Conservation (phyloP, 164 flowering plant species). For the Stephania cephalantha region DNA sequence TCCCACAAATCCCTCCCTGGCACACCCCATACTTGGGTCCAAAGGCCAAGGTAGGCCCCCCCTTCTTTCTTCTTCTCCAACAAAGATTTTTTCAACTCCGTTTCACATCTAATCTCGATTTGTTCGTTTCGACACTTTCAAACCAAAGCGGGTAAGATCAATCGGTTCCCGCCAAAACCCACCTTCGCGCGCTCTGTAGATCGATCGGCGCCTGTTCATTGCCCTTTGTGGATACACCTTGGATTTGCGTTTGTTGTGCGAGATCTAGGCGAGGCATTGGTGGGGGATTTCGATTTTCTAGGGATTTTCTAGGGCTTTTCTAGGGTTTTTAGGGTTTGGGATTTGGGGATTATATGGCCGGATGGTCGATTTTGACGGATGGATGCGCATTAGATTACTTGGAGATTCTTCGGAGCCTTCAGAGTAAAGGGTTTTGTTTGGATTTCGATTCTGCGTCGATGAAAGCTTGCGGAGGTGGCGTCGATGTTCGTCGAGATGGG, state of each 20-base stretch:
- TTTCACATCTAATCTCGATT: background rate
- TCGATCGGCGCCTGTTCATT: background rate
- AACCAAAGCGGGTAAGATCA: background rate
- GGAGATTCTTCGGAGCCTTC: slow-evolving; percentile 19
- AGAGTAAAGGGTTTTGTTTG: slow-evolving; percentile 12
- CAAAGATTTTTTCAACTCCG: too few relatives aligned
- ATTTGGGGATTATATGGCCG: slow-evolving; percentile 29
- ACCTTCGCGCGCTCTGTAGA: too few relatives aligned
- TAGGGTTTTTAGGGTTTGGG: slow-evolving; percentile 8
- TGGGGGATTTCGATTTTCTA: background rate
- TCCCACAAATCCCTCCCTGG: background rate
- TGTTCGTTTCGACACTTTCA: background rate
- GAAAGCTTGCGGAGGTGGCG: slow-evolving; percentile 1
- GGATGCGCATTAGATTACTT: slow-evolving; percentile 26
- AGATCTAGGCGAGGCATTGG: background rate
- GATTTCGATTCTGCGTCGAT: slow-evolving; percentile 15
- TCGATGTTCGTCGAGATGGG: background rate
- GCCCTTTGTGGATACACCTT: background rate
- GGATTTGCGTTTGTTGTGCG: background rate
- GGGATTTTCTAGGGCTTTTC: too few relatives aligned
- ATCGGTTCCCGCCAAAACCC: slow-evolving; percentile 11
- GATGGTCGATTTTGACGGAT: slow-evolving; percentile 38
- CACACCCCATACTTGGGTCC: background rate
- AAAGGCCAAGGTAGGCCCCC: background rate
- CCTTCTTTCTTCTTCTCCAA: background rate